Percentiles rank a stretch among this genome's conserved stretches.
Conservation (phyloP, 352 stramenopile species). For the Pythium utonaiense region DNA sequence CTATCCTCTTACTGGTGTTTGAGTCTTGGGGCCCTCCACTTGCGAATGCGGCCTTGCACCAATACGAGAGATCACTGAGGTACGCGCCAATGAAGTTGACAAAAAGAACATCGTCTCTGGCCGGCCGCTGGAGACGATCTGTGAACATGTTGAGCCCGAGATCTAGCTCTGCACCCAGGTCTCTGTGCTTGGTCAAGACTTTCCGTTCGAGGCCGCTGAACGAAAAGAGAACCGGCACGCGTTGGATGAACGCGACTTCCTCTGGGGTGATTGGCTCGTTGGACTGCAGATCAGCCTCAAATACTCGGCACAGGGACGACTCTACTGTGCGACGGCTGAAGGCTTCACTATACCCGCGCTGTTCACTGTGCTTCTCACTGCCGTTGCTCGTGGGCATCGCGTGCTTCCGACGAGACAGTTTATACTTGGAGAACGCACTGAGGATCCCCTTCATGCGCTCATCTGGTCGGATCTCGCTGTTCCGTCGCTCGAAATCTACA, state of each 20-base stretch:
- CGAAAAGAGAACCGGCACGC: conserved; percentile 41
- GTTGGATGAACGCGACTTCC: conserved; percentile 29
- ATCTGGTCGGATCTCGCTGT: conserved; percentile 31
- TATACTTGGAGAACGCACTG: conserved; percentile 21
- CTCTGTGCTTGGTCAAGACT: conserved; percentile 32
- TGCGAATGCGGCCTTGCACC: conserved; percentile 31
- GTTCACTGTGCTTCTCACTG: neutral
- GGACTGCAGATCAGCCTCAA: conserved; percentile 16
- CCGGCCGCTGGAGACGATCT: conserved; percentile 48
- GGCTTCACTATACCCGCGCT: neutral
- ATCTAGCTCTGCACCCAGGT: conserved; percentile 48
- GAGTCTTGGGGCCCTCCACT: conserved; percentile 13
- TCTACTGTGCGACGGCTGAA: conserved; percentile 18
- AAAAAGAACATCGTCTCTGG: conserved; percentile 58
- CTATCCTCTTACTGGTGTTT: conserved; percentile 26
- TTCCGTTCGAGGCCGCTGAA: conserved; percentile 48
- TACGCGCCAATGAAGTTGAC: conserved; percentile 71
- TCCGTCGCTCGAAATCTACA: conserved; percentile 22
- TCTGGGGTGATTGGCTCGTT: conserved; percentile 13
- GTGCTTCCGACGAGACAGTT: conserved; percentile 7
- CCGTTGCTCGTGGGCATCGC: neutral
- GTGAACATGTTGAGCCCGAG: conserved; percentile 46
- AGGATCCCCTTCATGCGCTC: conserved; percentile 16
- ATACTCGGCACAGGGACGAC: conserved; percentile 14
- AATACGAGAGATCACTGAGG: conserved; percentile 56